Evolutionary conservation across 495 filamentous ascomycete species (phyloP).

Genomic region (Halenospora varia): DNA sequence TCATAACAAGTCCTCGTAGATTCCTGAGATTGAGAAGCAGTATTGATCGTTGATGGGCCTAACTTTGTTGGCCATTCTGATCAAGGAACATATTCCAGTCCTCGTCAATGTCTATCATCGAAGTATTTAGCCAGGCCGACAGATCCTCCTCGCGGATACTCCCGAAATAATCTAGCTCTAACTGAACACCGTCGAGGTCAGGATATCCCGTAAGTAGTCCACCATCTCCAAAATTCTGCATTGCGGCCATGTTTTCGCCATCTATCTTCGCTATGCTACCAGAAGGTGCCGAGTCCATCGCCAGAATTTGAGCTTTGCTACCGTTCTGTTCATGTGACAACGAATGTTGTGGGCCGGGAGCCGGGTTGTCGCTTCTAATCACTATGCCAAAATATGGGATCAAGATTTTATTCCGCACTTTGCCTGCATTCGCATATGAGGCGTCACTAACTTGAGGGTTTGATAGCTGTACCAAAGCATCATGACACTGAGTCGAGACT

Average conservation of each 20-base stretch:
- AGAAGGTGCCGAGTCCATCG: no score
- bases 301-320: no score
- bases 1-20: no score
- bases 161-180: not conserved
- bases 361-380: not conserved
- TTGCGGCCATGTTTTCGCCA: no score
- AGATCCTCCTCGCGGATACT: not conserved
- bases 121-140: not conserved
- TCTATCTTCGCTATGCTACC: no score
- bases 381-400: not conserved
- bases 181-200: not conserved
- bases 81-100: constrained; percentile 1
- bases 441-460: constrained; percentile 91
- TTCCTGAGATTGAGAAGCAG: no score
- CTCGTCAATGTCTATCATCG: not conserved
- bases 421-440: constrained; percentile 23
- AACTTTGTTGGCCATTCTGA: not conserved
- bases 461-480: constrained; percentile 53
- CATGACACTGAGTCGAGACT: not conserved
- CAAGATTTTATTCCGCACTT: not conserved
- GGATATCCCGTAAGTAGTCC: not conserved
- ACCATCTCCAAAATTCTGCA: not conserved
- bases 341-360: no score
- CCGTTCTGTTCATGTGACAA: no score
- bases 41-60: no score